Evolutionary conservation across 306 rosid species (phyloP), one percentile per base, ranked within the genome.

Genomic region (Heteromeles arbutifolia): DNA sequence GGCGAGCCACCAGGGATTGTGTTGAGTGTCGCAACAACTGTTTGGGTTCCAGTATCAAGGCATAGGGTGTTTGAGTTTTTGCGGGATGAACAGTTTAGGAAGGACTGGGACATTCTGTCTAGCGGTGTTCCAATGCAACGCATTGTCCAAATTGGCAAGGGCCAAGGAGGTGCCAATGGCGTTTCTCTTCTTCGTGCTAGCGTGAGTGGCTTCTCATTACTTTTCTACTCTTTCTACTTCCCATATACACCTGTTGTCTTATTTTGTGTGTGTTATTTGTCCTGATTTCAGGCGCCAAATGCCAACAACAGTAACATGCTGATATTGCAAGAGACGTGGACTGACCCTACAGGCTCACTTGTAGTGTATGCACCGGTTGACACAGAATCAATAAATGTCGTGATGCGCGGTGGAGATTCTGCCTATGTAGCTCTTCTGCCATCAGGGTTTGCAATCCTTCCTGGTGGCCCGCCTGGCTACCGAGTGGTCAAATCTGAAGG

Each of bases 241-340:
- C 11, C 24, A 5, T 52, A 26, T 28, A 12, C 5, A 11, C 3
- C 19, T 19, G 29, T 28, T 29, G 5, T 43, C 24, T 15, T 52
- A 59, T 72, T 76, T 78, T 62, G 53, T 5, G 0, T 22, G 6
- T 26, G 43, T 11, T 53, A 26, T 62, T 19, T n/a, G 41, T 44
- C 13, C 6, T 50, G 61, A 43, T 77, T 80, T 80, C 86, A 90
- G 97, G 77, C 83, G 28, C 57, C 45, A 12, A 80, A 81, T 57
- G 78, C 81, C 14, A 86, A 83, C 22, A 92, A 86, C 34, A 79
- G 57, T 81, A 84, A 74, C 29, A 83, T 79, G 91, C 81, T 90
- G 21, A 82, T 84, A 61, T 73, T 94, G 74, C 98, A 94, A 85
- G 97, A 94, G 74, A 82, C 97, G 1, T 90, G 92, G 95, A 84